Conservation (phyloP, 2,329 filamentous ascomycete genomes). For the Orbilia oligospora region DNA sequence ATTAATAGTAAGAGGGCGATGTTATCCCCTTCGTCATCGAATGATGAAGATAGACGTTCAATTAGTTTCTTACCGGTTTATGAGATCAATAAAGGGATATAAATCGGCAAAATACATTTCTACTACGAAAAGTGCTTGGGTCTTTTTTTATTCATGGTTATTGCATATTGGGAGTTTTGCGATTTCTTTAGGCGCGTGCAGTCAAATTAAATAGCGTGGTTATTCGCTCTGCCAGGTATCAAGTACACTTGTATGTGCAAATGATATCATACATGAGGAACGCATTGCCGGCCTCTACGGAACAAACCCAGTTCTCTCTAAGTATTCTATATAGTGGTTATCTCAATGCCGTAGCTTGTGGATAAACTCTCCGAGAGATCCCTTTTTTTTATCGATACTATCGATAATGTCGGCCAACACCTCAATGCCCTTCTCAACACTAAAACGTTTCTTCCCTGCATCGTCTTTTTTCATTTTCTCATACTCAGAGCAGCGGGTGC, state of each 20-base stretch:
- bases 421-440: background rate
- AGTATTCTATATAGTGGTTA: background rate
- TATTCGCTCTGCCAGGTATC: too few relatives aligned
- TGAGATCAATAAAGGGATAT: constrained; percentile 19
- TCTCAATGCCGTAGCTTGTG: background rate
- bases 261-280: background rate
- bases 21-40: constrained; percentile 39
- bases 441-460: background rate
- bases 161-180: background rate
- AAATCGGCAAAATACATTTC: background rate
- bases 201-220: too few relatives aligned
- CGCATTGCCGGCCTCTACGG: background rate
- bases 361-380: background rate
- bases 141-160: too few relatives aligned
- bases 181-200: background rate
- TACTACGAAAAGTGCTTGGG: background rate
- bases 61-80: constrained; percentile 43
- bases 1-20: constrained; percentile 58
- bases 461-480: background rate
- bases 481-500: background rate
- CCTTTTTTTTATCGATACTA: background rate
- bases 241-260: background rate
- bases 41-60: constrained; percentile 36
- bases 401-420: background rate
- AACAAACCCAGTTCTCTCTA: background rate